Conservation (phyloP, 2,329 filamentous ascomycete species). For the Aspergillus fischeri region DNA sequence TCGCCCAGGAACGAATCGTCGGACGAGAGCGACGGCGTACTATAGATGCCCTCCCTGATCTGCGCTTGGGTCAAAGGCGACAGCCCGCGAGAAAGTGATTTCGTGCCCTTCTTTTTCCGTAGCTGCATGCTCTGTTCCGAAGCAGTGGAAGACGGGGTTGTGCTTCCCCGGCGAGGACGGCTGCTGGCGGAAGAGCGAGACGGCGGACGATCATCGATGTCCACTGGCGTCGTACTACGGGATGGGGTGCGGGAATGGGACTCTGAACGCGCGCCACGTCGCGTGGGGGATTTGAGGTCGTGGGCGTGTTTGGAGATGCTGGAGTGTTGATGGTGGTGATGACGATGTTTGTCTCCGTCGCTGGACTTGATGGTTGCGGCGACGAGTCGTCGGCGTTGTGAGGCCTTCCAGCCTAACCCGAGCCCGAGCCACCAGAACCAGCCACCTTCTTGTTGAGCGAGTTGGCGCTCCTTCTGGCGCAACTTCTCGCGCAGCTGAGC, state of each 20-base stretch:
- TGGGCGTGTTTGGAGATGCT: constrained; percentile 25
- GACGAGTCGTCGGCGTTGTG: constrained; percentile 27
- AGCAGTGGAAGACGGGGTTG: constrained; percentile 23
- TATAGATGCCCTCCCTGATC: constrained; percentile 30
- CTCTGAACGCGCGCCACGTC: constrained; percentile 34
- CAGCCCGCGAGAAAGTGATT: constrained; percentile 25
- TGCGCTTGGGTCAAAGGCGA: constrained; percentile 38
- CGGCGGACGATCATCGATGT: constrained; percentile 36
- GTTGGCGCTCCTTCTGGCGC: constrained; percentile 61
- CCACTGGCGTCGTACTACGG: constrained; percentile 38
- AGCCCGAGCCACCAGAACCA: constrained; percentile 90
- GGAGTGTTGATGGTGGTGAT: constrained; percentile 27
- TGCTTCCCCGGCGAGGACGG: constrained; percentile 34
- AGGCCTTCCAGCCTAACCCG: constrained; percentile 49
- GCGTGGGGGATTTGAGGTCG: constrained; percentile 26
- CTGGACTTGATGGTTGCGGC: constrained; percentile 24
- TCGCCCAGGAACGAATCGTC: constrained; percentile 28
- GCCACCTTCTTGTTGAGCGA: constrained; percentile 64
- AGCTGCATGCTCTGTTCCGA: constrained; percentile 28
- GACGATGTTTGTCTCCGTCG: constrained; percentile 28
- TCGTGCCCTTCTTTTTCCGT: constrained; percentile 30
- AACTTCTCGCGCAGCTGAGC: constrained; percentile 68
- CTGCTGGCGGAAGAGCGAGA: constrained; percentile 28
- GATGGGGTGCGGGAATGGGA: constrained; percentile 42
- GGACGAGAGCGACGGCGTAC: constrained; percentile 31